phyloP scores from a whole-genome alignment of 2,329 filamentous ascomycete genomes.

The Fusarium redolens region DNA sequence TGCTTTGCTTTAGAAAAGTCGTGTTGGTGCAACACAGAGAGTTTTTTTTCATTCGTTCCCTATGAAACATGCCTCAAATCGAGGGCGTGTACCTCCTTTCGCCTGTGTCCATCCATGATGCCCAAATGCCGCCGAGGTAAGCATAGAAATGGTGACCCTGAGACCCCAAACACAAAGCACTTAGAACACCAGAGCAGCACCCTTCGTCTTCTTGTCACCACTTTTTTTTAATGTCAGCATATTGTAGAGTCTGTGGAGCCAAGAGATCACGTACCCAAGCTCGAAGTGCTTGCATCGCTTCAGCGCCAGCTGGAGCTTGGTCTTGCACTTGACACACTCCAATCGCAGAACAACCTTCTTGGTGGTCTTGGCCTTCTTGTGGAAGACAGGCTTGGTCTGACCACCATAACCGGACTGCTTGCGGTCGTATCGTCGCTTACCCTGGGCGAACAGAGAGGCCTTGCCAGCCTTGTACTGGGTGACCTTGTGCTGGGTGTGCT shows the following conservation, averaged over 20 bases:
- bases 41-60: constrained; percentile 55
- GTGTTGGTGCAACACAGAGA: constrained; percentile 45
- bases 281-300: constrained; percentile 99
- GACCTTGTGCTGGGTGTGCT: constrained; percentile 92
- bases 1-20: constrained; percentile 20
- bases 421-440: constrained; percentile 99
- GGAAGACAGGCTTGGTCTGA: constrained; percentile 99
- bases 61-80: constrained; percentile 57
- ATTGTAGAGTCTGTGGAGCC: neutral
- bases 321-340: constrained; percentile 98
- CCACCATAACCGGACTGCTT: constrained; percentile 99
- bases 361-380: constrained; percentile 99
- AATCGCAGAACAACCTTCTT: constrained; percentile 99
- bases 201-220: constrained; percentile 99
- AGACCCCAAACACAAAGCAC: constrained; percentile 61
- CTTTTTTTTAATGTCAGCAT: constrained; percentile 66
- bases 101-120: constrained; percentile 63
- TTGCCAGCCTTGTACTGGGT: constrained; percentile 98
- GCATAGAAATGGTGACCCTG: constrained; percentile 54
- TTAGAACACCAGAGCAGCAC: constrained; percentile 99
- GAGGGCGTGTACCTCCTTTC: constrained; percentile 60
- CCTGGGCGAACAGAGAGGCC: constrained; percentile 95
- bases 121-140: constrained; percentile 59
- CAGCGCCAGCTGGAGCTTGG: constrained; percentile 95
- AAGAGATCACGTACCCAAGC: constrained; percentile 79